These are phyloP conservation scores for Calonectria ilicicola DNA, from an alignment of 2,329 filamentous ascomycete species.

Conservation along the genomic window DNA sequence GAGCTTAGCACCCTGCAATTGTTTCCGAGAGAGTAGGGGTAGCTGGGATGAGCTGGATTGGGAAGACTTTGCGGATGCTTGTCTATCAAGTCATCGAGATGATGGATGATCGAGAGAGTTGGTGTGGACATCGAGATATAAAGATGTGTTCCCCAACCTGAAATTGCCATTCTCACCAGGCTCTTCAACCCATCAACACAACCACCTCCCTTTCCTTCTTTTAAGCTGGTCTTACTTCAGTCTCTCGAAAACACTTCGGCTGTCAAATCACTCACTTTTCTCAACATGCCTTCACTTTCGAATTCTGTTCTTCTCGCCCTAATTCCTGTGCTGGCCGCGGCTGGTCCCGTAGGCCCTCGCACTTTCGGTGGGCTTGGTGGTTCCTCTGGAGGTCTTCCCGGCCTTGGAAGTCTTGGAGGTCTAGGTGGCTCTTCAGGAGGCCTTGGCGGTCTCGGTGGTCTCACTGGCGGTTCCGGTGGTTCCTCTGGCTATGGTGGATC, in stretches of 20 bases:
- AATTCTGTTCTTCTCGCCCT: neutral
- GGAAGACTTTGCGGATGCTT: neutral
- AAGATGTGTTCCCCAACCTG: neutral
- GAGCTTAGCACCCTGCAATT: neutral
- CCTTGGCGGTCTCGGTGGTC: neutral
- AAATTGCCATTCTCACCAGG: neutral
- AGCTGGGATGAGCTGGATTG: neutral
- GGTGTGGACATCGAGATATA: neutral
- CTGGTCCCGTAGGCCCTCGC: conserved; percentile 6
- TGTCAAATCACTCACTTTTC: neutral
- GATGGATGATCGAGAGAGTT: neutral
- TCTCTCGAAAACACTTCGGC: neutral
- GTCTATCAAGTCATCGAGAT: neutral
- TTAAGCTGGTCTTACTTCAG: conserved; percentile 7
- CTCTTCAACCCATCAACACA: neutral
- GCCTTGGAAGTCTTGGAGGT: neutral
- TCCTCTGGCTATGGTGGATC: neutral
- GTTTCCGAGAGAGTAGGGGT: conserved; percentile 1
- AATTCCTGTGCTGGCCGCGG: neutral
- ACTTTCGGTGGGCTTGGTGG: neutral
- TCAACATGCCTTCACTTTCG: conserved; percentile 1
- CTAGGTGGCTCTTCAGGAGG: neutral
- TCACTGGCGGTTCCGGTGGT: neutral
- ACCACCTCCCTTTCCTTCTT: neutral
- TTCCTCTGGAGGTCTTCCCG: neutral